A percentile compares a stretch with the other conserved stretches of the same genome.
Evolutionary conservation across 108 stramenopile species (phyloP).

Genomic region (Cylindrotheca closterium): DNA sequence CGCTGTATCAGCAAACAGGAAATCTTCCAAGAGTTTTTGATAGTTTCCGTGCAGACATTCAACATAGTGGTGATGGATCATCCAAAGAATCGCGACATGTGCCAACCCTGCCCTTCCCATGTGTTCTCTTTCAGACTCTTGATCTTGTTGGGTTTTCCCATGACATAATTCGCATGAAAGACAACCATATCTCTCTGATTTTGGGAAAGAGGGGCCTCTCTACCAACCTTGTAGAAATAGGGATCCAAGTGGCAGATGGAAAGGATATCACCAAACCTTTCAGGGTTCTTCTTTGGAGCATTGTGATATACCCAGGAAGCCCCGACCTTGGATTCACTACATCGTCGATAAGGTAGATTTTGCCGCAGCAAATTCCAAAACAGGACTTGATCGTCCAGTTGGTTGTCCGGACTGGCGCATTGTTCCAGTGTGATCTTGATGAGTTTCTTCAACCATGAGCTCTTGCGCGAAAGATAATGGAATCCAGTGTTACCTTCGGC

Average conservation of each 20-base stretch:
- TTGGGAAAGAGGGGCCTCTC: background rate
- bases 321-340: too few species aligned
- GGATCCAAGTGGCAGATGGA: conserved; percentile 14
- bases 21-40: too few species aligned
- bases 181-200: background rate
- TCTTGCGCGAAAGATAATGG: conserved; percentile 9
- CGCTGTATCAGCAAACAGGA: too few species aligned
- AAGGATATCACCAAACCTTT: background rate
- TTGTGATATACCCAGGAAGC: conserved; percentile 3
- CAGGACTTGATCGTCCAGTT: conserved; percentile 9
- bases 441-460: background rate
- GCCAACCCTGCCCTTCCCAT: conserved; percentile 6
- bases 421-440: background rate
- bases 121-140: background rate
- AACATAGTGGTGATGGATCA: too few species aligned
- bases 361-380: too few species aligned
- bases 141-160: background rate
- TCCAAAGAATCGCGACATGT: conserved; percentile 5
- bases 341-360: too few species aligned
- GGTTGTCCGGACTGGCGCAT: background rate
- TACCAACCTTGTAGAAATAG: conserved; percentile 7
- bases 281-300: background rate
- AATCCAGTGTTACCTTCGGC: conserved; percentile 11
- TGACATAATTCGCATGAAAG: conserved; percentile 9
- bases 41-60: too few species aligned